Base-by-base conservation (phyloP, 306 rosid species). In the Arachis hypogaea region DNA sequence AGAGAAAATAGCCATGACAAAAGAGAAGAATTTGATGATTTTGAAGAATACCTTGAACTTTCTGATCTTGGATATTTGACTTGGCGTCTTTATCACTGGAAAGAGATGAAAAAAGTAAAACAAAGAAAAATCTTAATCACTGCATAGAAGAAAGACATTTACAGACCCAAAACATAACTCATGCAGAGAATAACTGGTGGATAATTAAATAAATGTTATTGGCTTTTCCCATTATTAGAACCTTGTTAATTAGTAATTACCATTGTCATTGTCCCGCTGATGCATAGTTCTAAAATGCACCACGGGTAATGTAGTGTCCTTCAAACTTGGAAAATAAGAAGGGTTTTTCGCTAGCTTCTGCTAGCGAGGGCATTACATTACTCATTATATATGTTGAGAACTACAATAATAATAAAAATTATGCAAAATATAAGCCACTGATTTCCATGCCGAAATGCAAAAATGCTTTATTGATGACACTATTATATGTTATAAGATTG, bases 11-110 rank as follows among this genome's bases (percentile, higher is more conserved):
- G 36, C 45, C 12, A 36, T n/a, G 66, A 49, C 60, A 57, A 6
- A 62, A 58, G n/a, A 8, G n/a, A 42, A 7, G 14, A 12, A 47
- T 69, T 29, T 3, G 43, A 49, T 36, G 52, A 77, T 76, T 66
- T 40, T 66, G 12, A 56, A 57, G 70, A 76, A 51, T 80, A 93
- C 98, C 93, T 80, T 69, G 85, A 68, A 72, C 87, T 50, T 76
- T 81, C 41, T 82, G 84, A 68, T 43, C 51, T 56, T 59, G 71
- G 56, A 69, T 59, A 62, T 45, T 66, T 72, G 86, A 7, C 61
- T 74, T 82, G 16, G 71, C 77, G 69, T 78, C 85, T 60, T 73
- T 76, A 70, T 89, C 84, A 78, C 85, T 84, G 42, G 68, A 40
- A 76, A 70, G 58, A 83, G 18, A 77, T 5, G 59, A 69, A 7